Conservation (phyloP, 371 early-diverging fungal genomes). For the Saksenaea vasiformis region DNA sequence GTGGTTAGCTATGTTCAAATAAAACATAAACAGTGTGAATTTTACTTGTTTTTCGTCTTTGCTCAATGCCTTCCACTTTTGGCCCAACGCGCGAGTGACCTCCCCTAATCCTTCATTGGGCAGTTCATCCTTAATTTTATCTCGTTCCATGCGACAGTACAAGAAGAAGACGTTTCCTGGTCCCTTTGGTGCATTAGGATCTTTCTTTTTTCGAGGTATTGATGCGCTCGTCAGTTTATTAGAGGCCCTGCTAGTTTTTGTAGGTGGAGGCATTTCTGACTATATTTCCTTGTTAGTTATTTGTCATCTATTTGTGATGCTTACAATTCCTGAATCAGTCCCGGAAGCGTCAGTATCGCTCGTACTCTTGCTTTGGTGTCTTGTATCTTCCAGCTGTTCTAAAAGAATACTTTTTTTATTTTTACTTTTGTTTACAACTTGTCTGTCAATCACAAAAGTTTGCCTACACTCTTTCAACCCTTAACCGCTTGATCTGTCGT, state of each 20-base stretch:
- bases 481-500: slow-evolving; percentile 47
- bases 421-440: neutral
- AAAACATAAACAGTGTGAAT: neutral
- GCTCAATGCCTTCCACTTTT: slow-evolving; percentile 48
- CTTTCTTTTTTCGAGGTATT: slow-evolving; percentile 39
- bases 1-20: neutral
- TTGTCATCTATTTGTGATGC: slow-evolving; percentile 40
- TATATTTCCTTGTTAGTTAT: slow-evolving; percentile 23
- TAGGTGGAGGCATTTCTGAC: slow-evolving; percentile 11
- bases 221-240: slow-evolving; percentile 4
- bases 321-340: slow-evolving; percentile 51
- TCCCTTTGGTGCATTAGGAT: slow-evolving; percentile 66
- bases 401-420: slow-evolving; percentile 19
- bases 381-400: slow-evolving; percentile 25
- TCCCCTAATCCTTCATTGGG: slow-evolving; percentile 48
- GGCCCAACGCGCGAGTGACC: slow-evolving; percentile 45
- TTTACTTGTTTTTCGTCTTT: slow-evolving; percentile 47
- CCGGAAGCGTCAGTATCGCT: slow-evolving; percentile 45
- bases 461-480: slow-evolving; percentile 49
- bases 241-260: slow-evolving; percentile 18
- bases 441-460: neutral
- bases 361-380: neutral
- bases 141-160: slow-evolving; percentile 57
- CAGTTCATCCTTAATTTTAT: slow-evolving; percentile 53
- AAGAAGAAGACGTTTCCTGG: slow-evolving; percentile 66